These are phyloP conservation scores for Lachnellula arida DNA, from an alignment of 2,329 filamentous ascomycete genomes.

Conservation along the genomic window DNA sequence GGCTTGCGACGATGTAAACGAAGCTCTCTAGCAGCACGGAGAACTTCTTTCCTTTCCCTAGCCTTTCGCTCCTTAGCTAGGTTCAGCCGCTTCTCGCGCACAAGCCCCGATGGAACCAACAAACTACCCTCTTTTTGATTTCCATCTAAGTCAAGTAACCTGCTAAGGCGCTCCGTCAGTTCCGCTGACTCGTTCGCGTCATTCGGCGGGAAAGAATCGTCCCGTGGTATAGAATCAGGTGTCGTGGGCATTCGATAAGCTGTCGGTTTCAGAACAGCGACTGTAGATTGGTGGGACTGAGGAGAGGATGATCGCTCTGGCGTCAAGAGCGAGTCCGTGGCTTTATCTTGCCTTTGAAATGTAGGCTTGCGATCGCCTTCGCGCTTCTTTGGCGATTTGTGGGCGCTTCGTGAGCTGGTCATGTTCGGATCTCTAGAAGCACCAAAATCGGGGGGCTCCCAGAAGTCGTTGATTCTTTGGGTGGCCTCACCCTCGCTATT, in stretches of 20 bases:
- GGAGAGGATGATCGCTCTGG: background rate
- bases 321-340: background rate
- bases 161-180: background rate
- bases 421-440: background rate
- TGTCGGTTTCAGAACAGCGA: background rate
- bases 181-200: background rate
- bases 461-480: constrained; percentile 15
- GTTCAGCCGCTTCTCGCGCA: constrained; percentile 6
- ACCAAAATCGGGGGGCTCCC: constrained; percentile 18
- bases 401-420: background rate
- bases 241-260: background rate
- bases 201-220: background rate
- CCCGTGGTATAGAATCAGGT: background rate
- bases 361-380: background rate
- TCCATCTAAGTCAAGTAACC: constrained; percentile 1
- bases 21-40: constrained; percentile 21
- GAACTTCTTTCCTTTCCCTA: constrained; percentile 15
- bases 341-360: background rate
- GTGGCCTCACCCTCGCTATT: constrained; percentile 16
- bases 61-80: constrained; percentile 9
- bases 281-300: background rate
- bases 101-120: constrained; percentile 6
- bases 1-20: constrained; percentile 24
- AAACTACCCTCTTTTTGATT: background rate
- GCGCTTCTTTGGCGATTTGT: background rate